phyloP scores from a whole-genome alignment of 495 filamentous ascomycete genomes.

The Podospora pseudopauciseta region DNA sequence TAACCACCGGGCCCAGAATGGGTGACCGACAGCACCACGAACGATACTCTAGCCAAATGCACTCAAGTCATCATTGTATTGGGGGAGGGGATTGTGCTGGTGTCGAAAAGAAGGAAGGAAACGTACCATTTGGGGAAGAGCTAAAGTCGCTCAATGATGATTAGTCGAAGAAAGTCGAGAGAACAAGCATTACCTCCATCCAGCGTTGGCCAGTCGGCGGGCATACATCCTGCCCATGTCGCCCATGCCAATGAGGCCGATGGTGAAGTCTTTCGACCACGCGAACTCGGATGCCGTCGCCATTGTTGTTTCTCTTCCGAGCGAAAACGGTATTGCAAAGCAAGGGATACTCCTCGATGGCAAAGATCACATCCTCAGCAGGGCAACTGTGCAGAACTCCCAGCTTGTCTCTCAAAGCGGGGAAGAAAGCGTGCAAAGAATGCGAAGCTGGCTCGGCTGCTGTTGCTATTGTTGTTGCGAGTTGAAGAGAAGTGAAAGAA shows the following conservation, averaged over 20 bases:
- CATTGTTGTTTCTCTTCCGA: conserved; percentile 17
- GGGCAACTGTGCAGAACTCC: not conserved
- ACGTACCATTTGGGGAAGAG: conserved; percentile 22
- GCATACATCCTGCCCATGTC: conserved; percentile 99
- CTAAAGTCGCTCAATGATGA: conserved; percentile 16
- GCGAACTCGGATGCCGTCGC: conserved; percentile 18
- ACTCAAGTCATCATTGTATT: conserved; percentile 93
- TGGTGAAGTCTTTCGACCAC: conserved; percentile 59
- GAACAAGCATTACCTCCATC: conserved; percentile 76
- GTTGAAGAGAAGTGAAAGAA: conserved; percentile 14
- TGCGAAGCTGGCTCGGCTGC: conserved; percentile 5
- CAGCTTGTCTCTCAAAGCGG: not conserved
- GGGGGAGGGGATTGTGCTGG: conserved; percentile 17
- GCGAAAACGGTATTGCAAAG: not conserved
- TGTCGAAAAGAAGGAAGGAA: conserved; percentile 7
- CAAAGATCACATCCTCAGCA: conserved; percentile 4
- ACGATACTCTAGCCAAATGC: conserved; percentile 99
- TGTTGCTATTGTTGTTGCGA: conserved; percentile 14
- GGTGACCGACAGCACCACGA: conserved; percentile 37
- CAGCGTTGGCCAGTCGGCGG: conserved; percentile 75
- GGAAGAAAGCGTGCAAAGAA: not conserved
- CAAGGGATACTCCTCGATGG: not conserved
- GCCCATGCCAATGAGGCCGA: conserved; percentile 98
- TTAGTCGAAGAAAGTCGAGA: conserved; percentile 10
- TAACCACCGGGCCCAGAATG: conserved; percentile 38